Percentiles rank a stretch among this genome's conserved stretches.
phyloP scores from a whole-genome alignment of 1,284 basidiomycete genomes.

The Naganishia albida region DNA sequence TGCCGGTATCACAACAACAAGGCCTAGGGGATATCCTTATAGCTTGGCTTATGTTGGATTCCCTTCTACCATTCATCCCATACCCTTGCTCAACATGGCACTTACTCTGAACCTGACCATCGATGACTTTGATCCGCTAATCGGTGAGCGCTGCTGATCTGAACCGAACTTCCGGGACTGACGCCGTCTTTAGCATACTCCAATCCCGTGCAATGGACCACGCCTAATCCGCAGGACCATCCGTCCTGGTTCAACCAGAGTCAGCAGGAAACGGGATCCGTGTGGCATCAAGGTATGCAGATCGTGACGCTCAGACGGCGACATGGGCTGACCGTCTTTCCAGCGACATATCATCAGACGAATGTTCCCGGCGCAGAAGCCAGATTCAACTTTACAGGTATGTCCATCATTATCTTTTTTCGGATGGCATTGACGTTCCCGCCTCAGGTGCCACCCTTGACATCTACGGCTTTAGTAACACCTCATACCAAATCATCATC shows the following conservation, averaged over 20 bases:
- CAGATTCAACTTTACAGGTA: slow-evolving; percentile 47
- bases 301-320: neutral
- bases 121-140: slow-evolving; percentile 55
- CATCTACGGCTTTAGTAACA: slow-evolving; percentile 47
- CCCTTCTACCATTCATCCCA: neutral
- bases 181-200: slow-evolving; percentile 19
- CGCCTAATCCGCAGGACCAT: slow-evolving; percentile 50
- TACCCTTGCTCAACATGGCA: slow-evolving; percentile 26
- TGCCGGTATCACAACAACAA: slow-evolving; percentile 14
- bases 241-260: slow-evolving; percentile 48
- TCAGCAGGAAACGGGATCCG: slow-evolving; percentile 41
- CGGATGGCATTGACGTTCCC: neutral
- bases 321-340: neutral
- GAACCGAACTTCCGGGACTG: slow-evolving; percentile 39
- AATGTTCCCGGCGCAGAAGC: slow-evolving; percentile 39
- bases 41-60: neutral
- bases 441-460: slow-evolving; percentile 34
- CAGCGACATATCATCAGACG: slow-evolving; percentile 51
- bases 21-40: neutral
- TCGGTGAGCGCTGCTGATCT: slow-evolving; percentile 31
- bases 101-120: slow-evolving; percentile 43
- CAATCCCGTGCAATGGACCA: slow-evolving; percentile 43
- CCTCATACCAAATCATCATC: slow-evolving; percentile 42
- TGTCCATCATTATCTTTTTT: neutral
- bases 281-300: slow-evolving; percentile 49